Conservation (phyloP, 1,284 basidiomycete species). For the Cryptococcus sp. region DNA sequence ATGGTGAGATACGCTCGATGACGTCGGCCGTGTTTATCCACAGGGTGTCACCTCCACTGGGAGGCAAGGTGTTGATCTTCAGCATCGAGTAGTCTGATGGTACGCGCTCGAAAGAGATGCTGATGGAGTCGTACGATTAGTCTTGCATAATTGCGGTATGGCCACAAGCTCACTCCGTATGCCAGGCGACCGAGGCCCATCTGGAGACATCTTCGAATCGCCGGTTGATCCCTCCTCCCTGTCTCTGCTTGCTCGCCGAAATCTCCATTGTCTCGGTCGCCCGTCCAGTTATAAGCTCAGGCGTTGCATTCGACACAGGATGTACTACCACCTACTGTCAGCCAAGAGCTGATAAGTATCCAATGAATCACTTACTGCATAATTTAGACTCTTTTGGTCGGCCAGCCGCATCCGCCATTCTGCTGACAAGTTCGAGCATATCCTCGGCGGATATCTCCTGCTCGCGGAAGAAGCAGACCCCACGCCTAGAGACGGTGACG, state of each 20-base stretch:
- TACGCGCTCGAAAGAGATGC: slow-evolving; percentile 64
- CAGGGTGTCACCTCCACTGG: slow-evolving; percentile 54
- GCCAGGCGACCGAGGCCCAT: slow-evolving; percentile 17
- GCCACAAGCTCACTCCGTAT: slow-evolving; percentile 11
- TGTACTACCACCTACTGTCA: neutral
- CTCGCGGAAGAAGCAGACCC: slow-evolving; percentile 69
- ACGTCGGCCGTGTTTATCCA: slow-evolving; percentile 62
- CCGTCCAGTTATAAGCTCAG: neutral
- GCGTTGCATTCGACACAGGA: neutral
- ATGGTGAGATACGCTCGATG: slow-evolving; percentile 59
- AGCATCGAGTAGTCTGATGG: slow-evolving; percentile 68
- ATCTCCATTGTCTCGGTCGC: slow-evolving; percentile 16
- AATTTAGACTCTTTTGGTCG: slow-evolving; percentile 53
- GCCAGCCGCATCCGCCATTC: slow-evolving; percentile 62
- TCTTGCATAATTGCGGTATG: neutral
- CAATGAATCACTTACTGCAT: too few species aligned
- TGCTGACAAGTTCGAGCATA: slow-evolving; percentile 56
- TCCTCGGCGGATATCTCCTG: slow-evolving; percentile 58
- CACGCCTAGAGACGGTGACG: slow-evolving; percentile 62
- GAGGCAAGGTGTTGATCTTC: slow-evolving; percentile 57
- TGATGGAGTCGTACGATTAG: slow-evolving; percentile 47
- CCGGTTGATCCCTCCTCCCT: slow-evolving; percentile 30
- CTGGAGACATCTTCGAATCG: slow-evolving; percentile 40
- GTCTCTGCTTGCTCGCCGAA: slow-evolving; percentile 25
- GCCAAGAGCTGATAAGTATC: too few species aligned